A percentile compares a stretch with the other conserved stretches of the same genome.
Evolutionary conservation across 1,284 basidiomycete species (phyloP).

Genomic region (Microbotryum silenes-acaulis): DNA sequence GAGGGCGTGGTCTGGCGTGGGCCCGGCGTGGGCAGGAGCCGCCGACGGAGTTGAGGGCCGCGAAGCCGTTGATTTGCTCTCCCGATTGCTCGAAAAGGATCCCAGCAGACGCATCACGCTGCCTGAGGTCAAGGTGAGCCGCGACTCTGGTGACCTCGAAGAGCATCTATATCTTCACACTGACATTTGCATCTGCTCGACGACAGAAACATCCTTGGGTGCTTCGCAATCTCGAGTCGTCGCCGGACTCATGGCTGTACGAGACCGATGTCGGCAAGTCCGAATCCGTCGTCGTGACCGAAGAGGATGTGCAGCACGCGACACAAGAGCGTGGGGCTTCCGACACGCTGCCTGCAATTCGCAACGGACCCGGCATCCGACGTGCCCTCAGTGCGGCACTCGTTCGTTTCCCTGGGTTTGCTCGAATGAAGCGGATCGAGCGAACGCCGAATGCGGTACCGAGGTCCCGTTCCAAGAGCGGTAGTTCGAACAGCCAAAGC

Average conservation of each 20-base stretch:
- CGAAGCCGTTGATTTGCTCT: slow-evolving; percentile 63
- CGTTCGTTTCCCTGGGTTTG: slow-evolving; percentile 26
- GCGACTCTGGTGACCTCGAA: slow-evolving; percentile 2
- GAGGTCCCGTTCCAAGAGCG: slow-evolving; percentile 25
- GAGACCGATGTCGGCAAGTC: slow-evolving; percentile 60
- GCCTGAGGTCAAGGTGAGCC: slow-evolving; percentile 71
- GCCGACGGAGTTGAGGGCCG: slow-evolving; percentile 49
- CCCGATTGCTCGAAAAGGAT: slow-evolving; percentile 76
- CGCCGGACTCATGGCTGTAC: slow-evolving; percentile 67
- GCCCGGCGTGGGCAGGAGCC: slow-evolving; percentile 33
- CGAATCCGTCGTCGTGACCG: slow-evolving; percentile 60
- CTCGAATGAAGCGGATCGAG: slow-evolving; percentile 20
- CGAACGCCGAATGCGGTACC: not conserved
- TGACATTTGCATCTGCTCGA: not conserved
- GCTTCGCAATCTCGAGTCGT: slow-evolving; percentile 57
- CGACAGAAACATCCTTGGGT: slow-evolving; percentile 58
- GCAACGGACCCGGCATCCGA: slow-evolving; percentile 28
- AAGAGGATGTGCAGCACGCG: slow-evolving; percentile 71
- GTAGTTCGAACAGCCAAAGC: slow-evolving; percentile 19
- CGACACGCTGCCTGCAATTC: slow-evolving; percentile 20
- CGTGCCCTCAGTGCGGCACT: slow-evolving; percentile 30
- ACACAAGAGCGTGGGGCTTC: slow-evolving; percentile 29
- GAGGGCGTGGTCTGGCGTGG: slow-evolving; percentile 53
- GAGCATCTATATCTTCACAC: not conserved
- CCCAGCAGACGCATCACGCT: slow-evolving; percentile 68